Evolutionary conservation across 169 alveolate species (phyloP).

Genomic region (Plasmodium coatneyi): DNA sequence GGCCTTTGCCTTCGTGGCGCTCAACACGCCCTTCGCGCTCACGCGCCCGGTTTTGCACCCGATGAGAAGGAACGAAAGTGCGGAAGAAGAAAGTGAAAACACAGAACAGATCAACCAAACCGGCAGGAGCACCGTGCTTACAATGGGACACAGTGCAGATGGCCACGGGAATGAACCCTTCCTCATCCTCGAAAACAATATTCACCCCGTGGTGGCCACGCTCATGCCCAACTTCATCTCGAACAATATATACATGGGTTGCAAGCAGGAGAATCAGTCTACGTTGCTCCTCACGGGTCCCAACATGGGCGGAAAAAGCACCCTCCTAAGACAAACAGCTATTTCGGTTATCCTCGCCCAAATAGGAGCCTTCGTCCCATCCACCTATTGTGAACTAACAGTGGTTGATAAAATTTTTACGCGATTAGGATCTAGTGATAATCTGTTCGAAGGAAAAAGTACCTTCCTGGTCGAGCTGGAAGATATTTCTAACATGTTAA

Average conservation of each 20-base stretch:
- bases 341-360: conserved; percentile 97
- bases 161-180: neutral
- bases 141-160: conserved; percentile 22
- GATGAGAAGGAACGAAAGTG: neutral
- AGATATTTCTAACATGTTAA: conserved; percentile 91
- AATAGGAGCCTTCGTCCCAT: conserved; percentile 98
- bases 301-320: conserved; percentile 99
- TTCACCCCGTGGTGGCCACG: conserved; percentile 86
- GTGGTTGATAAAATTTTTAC: conserved; percentile 98
- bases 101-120: neutral
- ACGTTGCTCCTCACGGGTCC: conserved; percentile 98
- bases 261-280: conserved; percentile 39
- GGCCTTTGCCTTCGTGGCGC: conserved; percentile 87
- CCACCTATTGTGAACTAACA: conserved; percentile 89
- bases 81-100: neutral
- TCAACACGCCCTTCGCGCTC: conserved; percentile 20
- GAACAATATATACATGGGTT: conserved; percentile 82
- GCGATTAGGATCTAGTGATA: conserved; percentile 98
- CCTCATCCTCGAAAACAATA: conserved; percentile 41
- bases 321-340: conserved; percentile 96
- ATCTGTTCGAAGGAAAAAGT: conserved; percentile 97
- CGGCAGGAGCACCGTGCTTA: neutral
- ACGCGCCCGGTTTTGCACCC: conserved; percentile 53
- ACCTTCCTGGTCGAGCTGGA: conserved; percentile 99
- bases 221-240: conserved; percentile 86